These are phyloP conservation scores for Mimosa bimucronata DNA, from an alignment of 306 rosid genomes.

Conservation along the genomic window DNA sequence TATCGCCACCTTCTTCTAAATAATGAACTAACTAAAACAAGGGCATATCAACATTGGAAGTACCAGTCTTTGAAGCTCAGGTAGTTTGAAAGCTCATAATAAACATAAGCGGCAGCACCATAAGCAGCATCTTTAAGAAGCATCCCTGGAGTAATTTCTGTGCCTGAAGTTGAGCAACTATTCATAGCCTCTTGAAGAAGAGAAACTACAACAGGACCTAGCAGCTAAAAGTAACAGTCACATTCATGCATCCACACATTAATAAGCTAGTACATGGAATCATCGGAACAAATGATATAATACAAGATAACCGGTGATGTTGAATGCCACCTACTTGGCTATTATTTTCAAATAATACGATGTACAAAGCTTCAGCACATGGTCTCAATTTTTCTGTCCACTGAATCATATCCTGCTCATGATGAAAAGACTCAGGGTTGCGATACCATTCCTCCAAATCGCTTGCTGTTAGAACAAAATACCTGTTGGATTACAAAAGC, in stretches of 20 bases:
- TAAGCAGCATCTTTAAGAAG: constrained; percentile 98
- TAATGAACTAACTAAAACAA: constrained; percentile 13
- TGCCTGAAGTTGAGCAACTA: constrained; percentile 76
- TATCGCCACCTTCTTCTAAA: background rate
- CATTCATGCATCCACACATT: constrained; percentile 33
- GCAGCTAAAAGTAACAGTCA: constrained; percentile 61
- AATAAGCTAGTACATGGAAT: constrained; percentile 31
- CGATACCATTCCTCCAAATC: constrained; percentile 95
- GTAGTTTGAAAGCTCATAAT: constrained; percentile 94
- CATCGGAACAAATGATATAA: constrained; percentile 30
- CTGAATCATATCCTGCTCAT: constrained; percentile 98
- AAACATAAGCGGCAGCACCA: constrained; percentile 98
- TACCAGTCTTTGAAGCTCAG: constrained; percentile 92
- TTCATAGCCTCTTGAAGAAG: constrained; percentile 91
- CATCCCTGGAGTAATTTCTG: constrained; percentile 84
- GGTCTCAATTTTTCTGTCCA: constrained; percentile 99
- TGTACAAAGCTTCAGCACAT: constrained; percentile 94
- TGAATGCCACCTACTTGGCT: constrained; percentile 72
- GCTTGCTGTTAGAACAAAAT: constrained; percentile 79
- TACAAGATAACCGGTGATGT: constrained; percentile 28
- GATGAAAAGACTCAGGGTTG: constrained; percentile 90
- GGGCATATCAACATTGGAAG: constrained; percentile 34
- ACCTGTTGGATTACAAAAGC: constrained; percentile 59
- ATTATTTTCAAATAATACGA: constrained; percentile 88
- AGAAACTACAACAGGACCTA: constrained; percentile 93